A percentile compares a stretch with the other conserved stretches of the same genome.
Conservation (phyloP, 345 rosid genomes). For the Citrus medica region DNA sequence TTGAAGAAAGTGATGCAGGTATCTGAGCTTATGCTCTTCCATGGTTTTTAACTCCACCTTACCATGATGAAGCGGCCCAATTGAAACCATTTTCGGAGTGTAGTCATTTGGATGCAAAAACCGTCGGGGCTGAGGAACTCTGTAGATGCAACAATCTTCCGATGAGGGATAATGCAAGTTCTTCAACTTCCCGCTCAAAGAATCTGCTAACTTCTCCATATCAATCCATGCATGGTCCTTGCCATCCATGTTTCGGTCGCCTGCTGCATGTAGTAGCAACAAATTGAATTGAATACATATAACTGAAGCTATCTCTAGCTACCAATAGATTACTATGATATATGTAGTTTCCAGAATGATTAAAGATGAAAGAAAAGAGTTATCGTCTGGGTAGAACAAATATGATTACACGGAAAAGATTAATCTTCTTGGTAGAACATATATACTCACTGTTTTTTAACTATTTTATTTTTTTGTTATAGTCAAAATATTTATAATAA, state of each 20-base stretch:
- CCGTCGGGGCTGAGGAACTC: background rate
- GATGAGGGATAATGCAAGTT: background rate
- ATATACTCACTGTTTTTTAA: too few species aligned
- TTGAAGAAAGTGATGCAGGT: slow-evolving; percentile 4
- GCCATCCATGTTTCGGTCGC: background rate
- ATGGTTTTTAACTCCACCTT: background rate
- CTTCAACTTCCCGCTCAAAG: background rate
- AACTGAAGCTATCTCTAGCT: too few species aligned
- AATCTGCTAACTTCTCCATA: background rate
- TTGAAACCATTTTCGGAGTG: slow-evolving; percentile 3
- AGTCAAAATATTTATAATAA: too few species aligned
- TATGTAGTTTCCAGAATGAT: too few species aligned
- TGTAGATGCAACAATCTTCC: background rate
- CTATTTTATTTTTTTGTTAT: too few species aligned
- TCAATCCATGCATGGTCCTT: background rate
- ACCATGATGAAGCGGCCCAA: slow-evolving; percentile 16
- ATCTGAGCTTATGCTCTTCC: slow-evolving; percentile 21
- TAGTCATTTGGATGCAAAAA: background rate
- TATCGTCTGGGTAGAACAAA: too few species aligned
- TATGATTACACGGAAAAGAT: too few species aligned
- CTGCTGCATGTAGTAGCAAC: background rate
- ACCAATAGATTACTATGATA: too few species aligned
- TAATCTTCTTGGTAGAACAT: too few species aligned
- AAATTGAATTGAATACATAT: too few species aligned
- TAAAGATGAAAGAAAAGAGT: too few species aligned